Base-by-base conservation (phyloP, 1,284 basidiomycete genomes). In the Trichosporon sp. region DNA sequence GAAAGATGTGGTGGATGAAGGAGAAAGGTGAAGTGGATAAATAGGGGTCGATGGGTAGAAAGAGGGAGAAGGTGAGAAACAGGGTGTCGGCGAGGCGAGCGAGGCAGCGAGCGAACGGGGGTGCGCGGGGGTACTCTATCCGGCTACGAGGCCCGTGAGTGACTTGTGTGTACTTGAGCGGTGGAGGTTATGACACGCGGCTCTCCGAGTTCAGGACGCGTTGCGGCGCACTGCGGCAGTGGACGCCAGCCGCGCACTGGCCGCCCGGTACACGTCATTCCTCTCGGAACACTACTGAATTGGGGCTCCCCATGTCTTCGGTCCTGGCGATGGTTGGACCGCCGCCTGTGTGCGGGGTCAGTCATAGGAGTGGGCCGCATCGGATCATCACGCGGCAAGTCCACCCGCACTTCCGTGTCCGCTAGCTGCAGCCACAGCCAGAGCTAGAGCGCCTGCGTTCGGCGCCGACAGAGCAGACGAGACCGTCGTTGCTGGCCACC, bases 1-100 rank as follows among this genome's bases (percentile, higher is more conserved):
- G 36, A n/a, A 13, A 56, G 37, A 60, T 33, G 54, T 23, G 49
- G 34, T 46, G 31, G 58, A 60, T 46, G 32, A 33, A 57, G 52
- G 44, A 31, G 58, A 56, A 44, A 49, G 21, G 54, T 34, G 31
- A 34, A 36, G 29, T 23, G 16, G 56, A 58, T 36, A 56, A n/a
- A 44, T 44, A 44, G n/a, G n/a, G n/a, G n/a, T n/a, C n/a, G n/a
- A n/a, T n/a, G n/a, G n/a, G n/a, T n/a, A n/a, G 40, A 44, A 44
- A 44, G 21, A 27, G 23, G 36, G 56, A 58, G 33, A 54, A 54
- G 49, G 49, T 54, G 49, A 54, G 49, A 54, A 54, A 31, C 10
- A 33, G 57, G 61, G 23, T 49, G 34, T 33, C 34, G 29, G 61
- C 19, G 37, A 32, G 58, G 46, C 21, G 37, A 46, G 46, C 27